A percentile compares a stretch with the other conserved stretches of the same genome.
phyloP scores from a whole-genome alignment of 257 asterid genomes.

The Solanum ahanhuiri region DNA sequence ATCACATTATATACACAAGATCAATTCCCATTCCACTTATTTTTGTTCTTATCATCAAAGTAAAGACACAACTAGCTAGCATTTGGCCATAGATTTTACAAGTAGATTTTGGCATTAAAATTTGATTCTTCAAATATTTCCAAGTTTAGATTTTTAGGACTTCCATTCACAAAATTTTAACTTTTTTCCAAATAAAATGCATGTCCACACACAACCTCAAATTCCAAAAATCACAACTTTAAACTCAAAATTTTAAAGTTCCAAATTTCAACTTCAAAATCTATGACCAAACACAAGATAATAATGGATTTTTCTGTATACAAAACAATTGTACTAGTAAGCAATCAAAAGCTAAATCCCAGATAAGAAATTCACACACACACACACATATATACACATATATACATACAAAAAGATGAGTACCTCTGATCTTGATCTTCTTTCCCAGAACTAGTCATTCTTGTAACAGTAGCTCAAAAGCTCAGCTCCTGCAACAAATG shows the following conservation, averaged over 20 bases:
- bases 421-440: conserved; percentile 68
- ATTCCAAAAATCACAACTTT: no score
- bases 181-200: neutral
- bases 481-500: conserved; percentile 15
- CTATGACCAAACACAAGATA: neutral
- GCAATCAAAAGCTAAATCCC: neutral
- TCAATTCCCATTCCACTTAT: neutral
- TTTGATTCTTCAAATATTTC: neutral
- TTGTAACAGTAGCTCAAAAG: conserved; percentile 10
- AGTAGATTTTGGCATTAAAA: neutral
- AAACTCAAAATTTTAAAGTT: neutral
- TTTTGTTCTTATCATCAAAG: neutral
- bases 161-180: neutral
- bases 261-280: neutral
- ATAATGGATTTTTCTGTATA: neutral
- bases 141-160: neutral
- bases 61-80: neutral
- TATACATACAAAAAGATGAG: neutral
- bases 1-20: neutral
- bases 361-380: neutral
- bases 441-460: conserved; percentile 37
- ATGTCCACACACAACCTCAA: neutral
- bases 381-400: no score
- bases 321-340: neutral
- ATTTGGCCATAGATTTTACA: neutral